Base-by-base conservation (phyloP, 352 stramenopile genomes). In the Pythium aristosporum region DNA sequence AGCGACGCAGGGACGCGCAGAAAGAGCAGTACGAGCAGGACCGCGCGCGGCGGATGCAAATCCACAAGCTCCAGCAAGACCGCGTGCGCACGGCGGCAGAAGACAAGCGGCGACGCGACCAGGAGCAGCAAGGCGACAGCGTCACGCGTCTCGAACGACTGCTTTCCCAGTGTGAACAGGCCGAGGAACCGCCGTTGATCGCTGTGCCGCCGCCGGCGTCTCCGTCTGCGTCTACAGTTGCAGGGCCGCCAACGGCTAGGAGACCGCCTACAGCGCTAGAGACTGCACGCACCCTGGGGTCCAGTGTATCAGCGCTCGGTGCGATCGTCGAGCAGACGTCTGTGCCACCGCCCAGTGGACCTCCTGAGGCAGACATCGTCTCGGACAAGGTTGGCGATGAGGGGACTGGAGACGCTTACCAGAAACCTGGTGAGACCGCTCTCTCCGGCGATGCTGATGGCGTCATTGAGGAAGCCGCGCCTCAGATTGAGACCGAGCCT, bases 11-110 rank as follows among this genome's bases (percentile, higher is more conserved):
- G 16, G 77, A 81, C 4, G 72, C 74, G 6, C 82, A 83, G 61
- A 81, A 78, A 0, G 66, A 85, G 42, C 80, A 89, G 56, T 89
- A 89, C 52, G 78, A 88, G 18, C 68, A 84, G 37, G 82, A 91
- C 58, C 84, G 84, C 20, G 69, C 75, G 28, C 79, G 79, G 2
- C 72, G 81, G 12, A 79, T 89, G 62, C 76, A 91, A 63, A 84
- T 91, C 46, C 82, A 89, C 56, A 72, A 73, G 4, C 51, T 91
- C 13, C 80, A 89, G 42, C 81, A 82, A 47, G 73, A 91, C 32
- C 73, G 79, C 1, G 76, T 69, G 32, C 66, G 57, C 12, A 46
- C 65, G 7, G 66, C 51, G 2, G 74, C 80, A 43, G 54, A 39
- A 1, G 57, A 67, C 20, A 64, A 57, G 53, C 44, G 43, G 1